Evolutionary conservation across 2,329 filamentous ascomycete species (phyloP).

Genomic region (Aspergillus versicolor): DNA sequence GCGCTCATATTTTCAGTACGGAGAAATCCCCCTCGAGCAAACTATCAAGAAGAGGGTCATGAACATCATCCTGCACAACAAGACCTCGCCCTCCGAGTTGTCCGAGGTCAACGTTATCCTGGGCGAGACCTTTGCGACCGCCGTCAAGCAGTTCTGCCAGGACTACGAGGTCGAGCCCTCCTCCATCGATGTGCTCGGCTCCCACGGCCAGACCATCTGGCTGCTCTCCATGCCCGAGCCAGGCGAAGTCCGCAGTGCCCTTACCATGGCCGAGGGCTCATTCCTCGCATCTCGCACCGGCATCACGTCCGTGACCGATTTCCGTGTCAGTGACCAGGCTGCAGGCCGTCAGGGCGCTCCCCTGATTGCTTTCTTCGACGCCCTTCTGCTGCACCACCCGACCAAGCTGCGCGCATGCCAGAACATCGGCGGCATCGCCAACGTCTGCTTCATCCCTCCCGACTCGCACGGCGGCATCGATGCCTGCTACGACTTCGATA

Average conservation of each 20-base stretch:
- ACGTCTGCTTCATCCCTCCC: constrained; percentile 60
- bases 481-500: constrained; percentile 54
- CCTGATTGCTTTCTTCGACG: constrained; percentile 59
- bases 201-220: constrained; percentile 61
- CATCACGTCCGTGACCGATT: constrained; percentile 60
- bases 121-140: constrained; percentile 56
- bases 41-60: constrained; percentile 56
- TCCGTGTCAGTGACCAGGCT: constrained; percentile 57
- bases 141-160: constrained; percentile 50
- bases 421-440: constrained; percentile 62
- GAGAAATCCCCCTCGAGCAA: constrained; percentile 55
- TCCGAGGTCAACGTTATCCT: constrained; percentile 59
- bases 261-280: constrained; percentile 59
- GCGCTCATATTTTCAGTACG: constrained; percentile 36
- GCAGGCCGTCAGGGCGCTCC: constrained; percentile 57
- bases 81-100: constrained; percentile 53
- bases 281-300: constrained; percentile 57
- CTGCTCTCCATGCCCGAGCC: constrained; percentile 53
- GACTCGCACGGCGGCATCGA: constrained; percentile 38
- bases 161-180: not conserved
- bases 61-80: constrained; percentile 55
- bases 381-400: constrained; percentile 56
- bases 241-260: constrained; percentile 48
- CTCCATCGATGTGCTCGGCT: constrained; percentile 35
- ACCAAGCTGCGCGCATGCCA: constrained; percentile 59